Conservation (phyloP, 805 yeast species). For the Ogataea corticis region DNA sequence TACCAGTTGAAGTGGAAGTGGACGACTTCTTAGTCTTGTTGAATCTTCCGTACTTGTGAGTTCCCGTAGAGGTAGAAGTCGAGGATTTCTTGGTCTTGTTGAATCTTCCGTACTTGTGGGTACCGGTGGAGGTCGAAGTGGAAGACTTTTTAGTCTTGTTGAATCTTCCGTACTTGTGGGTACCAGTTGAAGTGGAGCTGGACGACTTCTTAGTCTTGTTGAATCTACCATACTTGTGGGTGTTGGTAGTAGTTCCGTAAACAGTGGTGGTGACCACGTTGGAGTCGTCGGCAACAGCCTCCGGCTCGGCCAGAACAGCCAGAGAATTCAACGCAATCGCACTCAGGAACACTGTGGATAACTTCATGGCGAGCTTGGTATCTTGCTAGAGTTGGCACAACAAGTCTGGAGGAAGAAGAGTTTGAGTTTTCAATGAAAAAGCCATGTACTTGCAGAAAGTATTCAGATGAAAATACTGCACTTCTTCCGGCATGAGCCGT, state of each 20-base stretch:
- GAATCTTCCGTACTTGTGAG: conserved; percentile 50
- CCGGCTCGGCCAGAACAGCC: conserved; percentile 38
- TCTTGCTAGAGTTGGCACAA: conserved; percentile 8
- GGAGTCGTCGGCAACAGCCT: conserved; percentile 17
- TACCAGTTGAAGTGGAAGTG: conserved; percentile 41
- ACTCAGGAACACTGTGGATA: conserved; percentile 35
- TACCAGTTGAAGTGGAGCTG: conserved; percentile 35
- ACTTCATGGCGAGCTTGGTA: conserved; percentile 39
- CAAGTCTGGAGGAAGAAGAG: not conserved
- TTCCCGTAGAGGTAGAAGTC: conserved; percentile 35
- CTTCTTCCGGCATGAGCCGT: no score
- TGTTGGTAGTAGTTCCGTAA: conserved; percentile 33
- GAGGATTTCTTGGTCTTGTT: conserved; percentile 43
- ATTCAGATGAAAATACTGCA: no score
- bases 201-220: conserved; percentile 43
- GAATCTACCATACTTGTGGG: conserved; percentile 50
- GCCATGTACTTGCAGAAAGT: conserved; percentile 1
- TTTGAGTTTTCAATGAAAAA: not conserved
- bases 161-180: conserved; percentile 51
- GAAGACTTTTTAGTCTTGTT: conserved; percentile 45
- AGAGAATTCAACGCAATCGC: conserved; percentile 38
- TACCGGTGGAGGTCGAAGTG: conserved; percentile 43
- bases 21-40: conserved; percentile 44
- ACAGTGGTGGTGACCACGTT: conserved; percentile 36
- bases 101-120: conserved; percentile 59